Evolutionary conservation across 2,329 filamentous ascomycete genomes (phyloP).

Genomic region (Colletotrichum ledebouriae): DNA sequence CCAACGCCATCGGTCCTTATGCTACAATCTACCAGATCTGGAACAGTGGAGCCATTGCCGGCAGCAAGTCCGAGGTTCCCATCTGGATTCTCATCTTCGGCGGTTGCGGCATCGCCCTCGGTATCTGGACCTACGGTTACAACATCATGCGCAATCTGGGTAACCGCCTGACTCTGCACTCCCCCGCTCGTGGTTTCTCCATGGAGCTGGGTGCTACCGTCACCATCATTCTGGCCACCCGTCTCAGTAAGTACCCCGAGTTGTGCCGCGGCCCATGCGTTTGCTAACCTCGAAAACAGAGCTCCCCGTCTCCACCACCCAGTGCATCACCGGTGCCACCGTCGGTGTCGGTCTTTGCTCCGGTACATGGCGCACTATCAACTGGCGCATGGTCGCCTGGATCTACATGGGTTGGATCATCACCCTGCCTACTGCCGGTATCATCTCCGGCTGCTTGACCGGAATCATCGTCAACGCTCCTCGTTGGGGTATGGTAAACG

Average conservation of each 20-base stretch:
- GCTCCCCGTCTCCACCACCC: conserved; percentile 70
- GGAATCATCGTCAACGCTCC: conserved; percentile 71
- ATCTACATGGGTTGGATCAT: conserved; percentile 68
- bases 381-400: conserved; percentile 68
- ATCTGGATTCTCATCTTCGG: conserved; percentile 67
- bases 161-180: conserved; percentile 70
- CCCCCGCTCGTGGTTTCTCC: conserved; percentile 66
- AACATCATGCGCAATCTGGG: conserved; percentile 71
- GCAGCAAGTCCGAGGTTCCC: conserved; percentile 64
- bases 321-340: conserved; percentile 69
- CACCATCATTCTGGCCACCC: conserved; percentile 74
- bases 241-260: conserved; percentile 56
- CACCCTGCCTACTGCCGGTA: conserved; percentile 59
- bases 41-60: conserved; percentile 58
- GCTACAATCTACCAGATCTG: conserved; percentile 74
- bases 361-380: conserved; percentile 66
- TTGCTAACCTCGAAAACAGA: conserved; percentile 41
- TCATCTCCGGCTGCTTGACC: conserved; percentile 68
- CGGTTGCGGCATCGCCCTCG: conserved; percentile 54
- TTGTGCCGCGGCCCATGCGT: neutral
- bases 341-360: conserved; percentile 70
- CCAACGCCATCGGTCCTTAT: conserved; percentile 73
- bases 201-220: conserved; percentile 66
- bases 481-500: conserved; percentile 50
- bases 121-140: conserved; percentile 66